Conservation (phyloP, 805 yeast genomes). For the Lipomyces yamadae region DNA sequence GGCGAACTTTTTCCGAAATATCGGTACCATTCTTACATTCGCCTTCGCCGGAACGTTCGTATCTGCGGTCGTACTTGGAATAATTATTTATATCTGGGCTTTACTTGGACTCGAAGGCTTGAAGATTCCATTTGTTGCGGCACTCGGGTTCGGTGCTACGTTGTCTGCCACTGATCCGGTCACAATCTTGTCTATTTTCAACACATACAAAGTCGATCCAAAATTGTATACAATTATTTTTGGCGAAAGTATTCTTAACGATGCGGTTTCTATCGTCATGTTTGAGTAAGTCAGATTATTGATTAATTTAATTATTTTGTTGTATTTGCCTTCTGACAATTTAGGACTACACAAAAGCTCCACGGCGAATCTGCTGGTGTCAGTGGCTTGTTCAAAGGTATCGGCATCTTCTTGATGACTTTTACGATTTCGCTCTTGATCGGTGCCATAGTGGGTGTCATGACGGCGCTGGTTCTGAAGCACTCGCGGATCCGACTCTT, state of each 20-base stretch:
- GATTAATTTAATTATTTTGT: no score
- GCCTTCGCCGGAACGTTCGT: conserved; percentile 98
- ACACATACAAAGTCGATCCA: conserved; percentile 97
- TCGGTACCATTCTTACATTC: conserved; percentile 86
- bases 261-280: conserved; percentile 98
- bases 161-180: conserved; percentile 98
- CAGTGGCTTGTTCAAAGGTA: conserved; percentile 86
- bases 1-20: conserved; percentile 89
- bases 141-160: conserved; percentile 96
- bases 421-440: conserved; percentile 88
- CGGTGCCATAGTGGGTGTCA: conserved; percentile 84
- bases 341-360: conserved; percentile 84
- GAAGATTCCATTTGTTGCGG: conserved; percentile 89
- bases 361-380: conserved; percentile 81
- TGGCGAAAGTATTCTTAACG: conserved; percentile 94
- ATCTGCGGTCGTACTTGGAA: conserved; percentile 86
- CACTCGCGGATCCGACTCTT: conserved; percentile 91
- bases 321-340: background rate
- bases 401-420: conserved; percentile 89
- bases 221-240: conserved; percentile 94
- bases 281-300: conserved; percentile 58
- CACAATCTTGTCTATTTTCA: conserved; percentile 92
- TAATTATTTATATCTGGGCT: conserved; percentile 86
- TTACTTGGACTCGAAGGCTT: conserved; percentile 88
- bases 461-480: conserved; percentile 86